Conservation (phyloP, 2,329 filamentous ascomycete genomes). For the Arthroderma sp. region DNA sequence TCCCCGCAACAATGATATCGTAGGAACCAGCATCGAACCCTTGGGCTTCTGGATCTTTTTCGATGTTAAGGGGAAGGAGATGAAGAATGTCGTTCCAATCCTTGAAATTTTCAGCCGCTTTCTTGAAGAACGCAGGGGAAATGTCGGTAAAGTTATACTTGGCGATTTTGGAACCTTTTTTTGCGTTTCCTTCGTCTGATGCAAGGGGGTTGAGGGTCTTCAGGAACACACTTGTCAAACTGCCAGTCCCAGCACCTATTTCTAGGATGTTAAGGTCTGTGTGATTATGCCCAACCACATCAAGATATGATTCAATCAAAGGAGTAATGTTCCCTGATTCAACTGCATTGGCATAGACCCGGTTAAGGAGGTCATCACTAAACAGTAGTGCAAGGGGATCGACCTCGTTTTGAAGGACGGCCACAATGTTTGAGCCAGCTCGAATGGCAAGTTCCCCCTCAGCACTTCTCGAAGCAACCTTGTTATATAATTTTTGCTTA, state of each 20-base stretch:
- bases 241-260: constrained; percentile 14
- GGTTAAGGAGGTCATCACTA: constrained; percentile 19
- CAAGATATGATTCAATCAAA: constrained; percentile 10
- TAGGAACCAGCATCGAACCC: constrained; percentile 21
- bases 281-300: constrained; percentile 18
- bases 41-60: constrained; percentile 20
- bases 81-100: constrained; percentile 10
- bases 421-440: constrained; percentile 20
- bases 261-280: constrained; percentile 13
- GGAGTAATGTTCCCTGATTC: constrained; percentile 6
- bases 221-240: constrained; percentile 5
- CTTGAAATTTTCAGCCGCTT: constrained; percentile 17
- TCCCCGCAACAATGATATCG: constrained; percentile 27
- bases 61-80: constrained; percentile 22
- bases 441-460: constrained; percentile 21
- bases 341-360: constrained; percentile 13
- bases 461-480: constrained; percentile 14
- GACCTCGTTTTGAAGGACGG: constrained; percentile 16
- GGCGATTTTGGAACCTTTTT: background rate
- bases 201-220: constrained; percentile 5
- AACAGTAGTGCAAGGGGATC: constrained; percentile 25
- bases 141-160: constrained; percentile 30
- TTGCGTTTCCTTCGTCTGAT: background rate
- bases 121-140: constrained; percentile 30
- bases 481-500: constrained; percentile 14